Percentiles rank a stretch among this genome's conserved stretches.
Evolutionary conservation across 441 rosid genomes (phyloP).

Genomic region (Erodium trifolium): DNA sequence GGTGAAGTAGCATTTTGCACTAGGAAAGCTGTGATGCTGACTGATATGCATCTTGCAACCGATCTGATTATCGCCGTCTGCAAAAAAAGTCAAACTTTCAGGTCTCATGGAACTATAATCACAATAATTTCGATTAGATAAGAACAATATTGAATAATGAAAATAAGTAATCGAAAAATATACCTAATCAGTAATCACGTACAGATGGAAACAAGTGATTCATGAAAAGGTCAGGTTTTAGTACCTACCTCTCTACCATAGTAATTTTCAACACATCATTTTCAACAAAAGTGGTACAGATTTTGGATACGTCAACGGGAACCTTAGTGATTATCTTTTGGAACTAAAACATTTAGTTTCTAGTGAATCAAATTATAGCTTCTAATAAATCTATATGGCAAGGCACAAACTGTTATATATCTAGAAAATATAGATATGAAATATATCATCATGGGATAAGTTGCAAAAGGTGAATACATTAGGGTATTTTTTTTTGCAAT

Average conservation of each 20-base stretch:
- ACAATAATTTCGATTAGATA: slow-evolving; percentile 5
- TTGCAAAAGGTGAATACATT: too few species aligned
- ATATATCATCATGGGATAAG: too few species aligned
- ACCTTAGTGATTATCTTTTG: not conserved
- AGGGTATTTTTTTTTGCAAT: too few species aligned
- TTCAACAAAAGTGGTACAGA: slow-evolving; percentile 7
- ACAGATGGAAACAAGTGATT: not conserved
- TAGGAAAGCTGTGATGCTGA: not conserved
- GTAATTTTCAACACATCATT: slow-evolving; percentile 2
- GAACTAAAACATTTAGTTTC: not conserved
- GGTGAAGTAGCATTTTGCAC: slow-evolving; percentile 5
- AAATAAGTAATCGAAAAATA: too few species aligned
- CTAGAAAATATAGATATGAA: too few species aligned
- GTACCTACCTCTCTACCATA: not conserved
- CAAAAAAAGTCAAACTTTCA: not conserved
- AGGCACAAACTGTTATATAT: too few species aligned
- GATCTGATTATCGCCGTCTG: not conserved
- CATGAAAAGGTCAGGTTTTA: not conserved
- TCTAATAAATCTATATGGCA: not conserved
- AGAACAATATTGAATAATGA: not conserved
- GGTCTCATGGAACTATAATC: not conserved
- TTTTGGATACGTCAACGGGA: not conserved
- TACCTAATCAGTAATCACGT: too few species aligned
- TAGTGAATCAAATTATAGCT: not conserved
- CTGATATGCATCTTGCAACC: not conserved